These are phyloP conservation scores for Cystobasidium tubakii DNA, from an alignment of 768 basidiomycete species.

Conservation along the genomic window DNA sequence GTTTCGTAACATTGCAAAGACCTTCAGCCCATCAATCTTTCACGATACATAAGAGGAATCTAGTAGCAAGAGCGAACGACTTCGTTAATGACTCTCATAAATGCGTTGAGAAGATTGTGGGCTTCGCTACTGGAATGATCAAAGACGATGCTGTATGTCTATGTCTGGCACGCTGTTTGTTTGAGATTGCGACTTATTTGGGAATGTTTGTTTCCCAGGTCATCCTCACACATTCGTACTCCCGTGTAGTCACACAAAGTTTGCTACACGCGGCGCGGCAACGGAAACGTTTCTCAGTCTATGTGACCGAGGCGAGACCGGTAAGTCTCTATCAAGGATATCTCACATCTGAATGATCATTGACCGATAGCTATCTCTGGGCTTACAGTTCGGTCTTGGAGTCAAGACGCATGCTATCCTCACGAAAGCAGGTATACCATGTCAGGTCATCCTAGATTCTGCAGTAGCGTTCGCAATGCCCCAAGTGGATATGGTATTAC, in stretches of 20 bases:
- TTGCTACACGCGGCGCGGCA: conserved; percentile 72
- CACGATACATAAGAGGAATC: conserved; percentile 50
- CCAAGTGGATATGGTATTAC: conserved; percentile 57
- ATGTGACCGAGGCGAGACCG: conserved; percentile 92
- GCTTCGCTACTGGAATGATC: conserved; percentile 82
- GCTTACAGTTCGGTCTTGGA: conserved; percentile 52
- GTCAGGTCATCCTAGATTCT: conserved; percentile 88
- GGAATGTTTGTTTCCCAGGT: conserved; percentile 49
- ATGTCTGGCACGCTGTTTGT: neutral
- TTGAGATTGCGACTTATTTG: conserved; percentile 29
- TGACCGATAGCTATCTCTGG: conserved; percentile 46
- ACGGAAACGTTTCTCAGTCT: conserved; percentile 89
- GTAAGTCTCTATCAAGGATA: no score
- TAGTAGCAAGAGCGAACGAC: conserved; percentile 42
- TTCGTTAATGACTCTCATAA: conserved; percentile 60
- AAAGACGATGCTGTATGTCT: conserved; percentile 67
- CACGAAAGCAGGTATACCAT: conserved; percentile 83
- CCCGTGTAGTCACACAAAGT: conserved; percentile 88
- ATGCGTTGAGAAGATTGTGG: conserved; percentile 83
- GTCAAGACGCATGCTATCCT: conserved; percentile 84
- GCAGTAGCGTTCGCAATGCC: conserved; percentile 91
- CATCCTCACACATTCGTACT: conserved; percentile 96
- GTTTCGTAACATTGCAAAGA: conserved; percentile 62
- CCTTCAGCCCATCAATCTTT: conserved; percentile 60
- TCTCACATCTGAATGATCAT: no score